Base-by-base conservation (phyloP, 495 filamentous ascomycete genomes). In the Podospora pseudocomata region DNA sequence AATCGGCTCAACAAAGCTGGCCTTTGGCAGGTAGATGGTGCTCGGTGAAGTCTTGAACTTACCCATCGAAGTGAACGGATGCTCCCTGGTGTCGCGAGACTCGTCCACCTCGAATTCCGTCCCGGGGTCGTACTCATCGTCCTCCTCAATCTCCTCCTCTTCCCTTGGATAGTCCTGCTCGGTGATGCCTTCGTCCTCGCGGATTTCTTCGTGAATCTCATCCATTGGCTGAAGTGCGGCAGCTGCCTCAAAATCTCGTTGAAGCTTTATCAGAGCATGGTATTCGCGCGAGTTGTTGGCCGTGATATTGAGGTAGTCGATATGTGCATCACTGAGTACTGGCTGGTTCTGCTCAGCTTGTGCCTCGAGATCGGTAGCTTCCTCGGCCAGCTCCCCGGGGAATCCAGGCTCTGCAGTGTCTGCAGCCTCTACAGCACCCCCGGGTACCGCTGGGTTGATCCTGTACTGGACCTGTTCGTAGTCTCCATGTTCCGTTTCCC, bases 21-120 rank as follows among this genome's bases (percentile, higher is more conserved):
- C 74, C 70, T 86, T 85, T 0, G 94, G 93, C 13, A 94, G 78
- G 16, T 83, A 81, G 15, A 97, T 68, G 0, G 94, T 97, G 55
- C 80, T 82, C 5, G 94, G 93, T 27, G 80, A 73, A 2, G 92
- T 91, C 55, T 83, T 80, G 68, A 85, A 92, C 68, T 88, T 84
- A 3, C 89, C 90, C 54, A 86, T 75, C 20, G 74, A 73, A 2
- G 91, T 93, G 63, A 89, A 76, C 4, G 87, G 85, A 75, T 98
- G 95, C 18, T 86, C 77, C 16, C 88, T 84, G 13, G 59, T 30
- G 30, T 60, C 15, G 13, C 11, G 55, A 15, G 32, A 3, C 11
- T 60, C 55, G 18, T 70, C 70, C 6, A 79, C 75, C 16, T 77
- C 78, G 3, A 61, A 73, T 3, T 67, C 73, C 2, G 71, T 75